Conservation (phyloP, 139 green algal genomes). For the Picochlorum sp. region DNA sequence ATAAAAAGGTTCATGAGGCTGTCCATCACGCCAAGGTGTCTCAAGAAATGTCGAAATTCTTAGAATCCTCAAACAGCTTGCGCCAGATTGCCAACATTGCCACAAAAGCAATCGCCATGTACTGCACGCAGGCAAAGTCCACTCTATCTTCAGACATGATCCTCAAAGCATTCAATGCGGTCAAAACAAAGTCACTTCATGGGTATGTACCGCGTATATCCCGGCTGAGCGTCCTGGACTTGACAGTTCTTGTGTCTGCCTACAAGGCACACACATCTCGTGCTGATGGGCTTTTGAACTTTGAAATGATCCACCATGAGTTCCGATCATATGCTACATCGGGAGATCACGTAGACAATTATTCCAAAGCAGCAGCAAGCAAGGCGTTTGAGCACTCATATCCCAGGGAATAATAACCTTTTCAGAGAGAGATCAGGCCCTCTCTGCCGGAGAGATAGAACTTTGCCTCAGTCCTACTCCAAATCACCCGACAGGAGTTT, state of each 20-base stretch:
- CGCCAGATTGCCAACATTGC: slow-evolving; percentile 24
- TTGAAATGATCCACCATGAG: slow-evolving; percentile 38
- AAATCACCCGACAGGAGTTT: slow-evolving; percentile 28
- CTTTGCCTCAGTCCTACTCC: slow-evolving; percentile 7
- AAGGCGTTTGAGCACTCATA: slow-evolving; percentile 48
- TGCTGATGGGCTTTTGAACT: slow-evolving; percentile 33
- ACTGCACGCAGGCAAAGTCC: too few relatives aligned
- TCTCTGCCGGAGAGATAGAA: slow-evolving; percentile 1
- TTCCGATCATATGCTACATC: slow-evolving; percentile 8
- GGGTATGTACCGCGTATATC: slow-evolving; percentile 6
- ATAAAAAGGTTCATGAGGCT: slow-evolving; percentile 20
- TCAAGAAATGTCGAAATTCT: slow-evolving; percentile 18
- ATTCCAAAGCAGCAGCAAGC: slow-evolving; percentile 21
- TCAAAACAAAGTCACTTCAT: background rate
- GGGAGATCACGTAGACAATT: slow-evolving; percentile 28
- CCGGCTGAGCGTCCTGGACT: slow-evolving; percentile 45
- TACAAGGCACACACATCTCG: slow-evolving; percentile 22
- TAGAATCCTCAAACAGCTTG: slow-evolving; percentile 10
- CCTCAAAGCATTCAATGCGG: background rate
- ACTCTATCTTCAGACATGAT: background rate
- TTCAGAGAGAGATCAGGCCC: slow-evolving; percentile 17
- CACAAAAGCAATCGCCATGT: background rate
- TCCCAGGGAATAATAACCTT: slow-evolving; percentile 24
- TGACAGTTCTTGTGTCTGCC: slow-evolving; percentile 51
- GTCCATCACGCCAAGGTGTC: background rate